Evolutionary conservation across 176 grass and related monocot genomes (phyloP).

Genomic region (sorghum (Sorghum bicolor)): DNA sequence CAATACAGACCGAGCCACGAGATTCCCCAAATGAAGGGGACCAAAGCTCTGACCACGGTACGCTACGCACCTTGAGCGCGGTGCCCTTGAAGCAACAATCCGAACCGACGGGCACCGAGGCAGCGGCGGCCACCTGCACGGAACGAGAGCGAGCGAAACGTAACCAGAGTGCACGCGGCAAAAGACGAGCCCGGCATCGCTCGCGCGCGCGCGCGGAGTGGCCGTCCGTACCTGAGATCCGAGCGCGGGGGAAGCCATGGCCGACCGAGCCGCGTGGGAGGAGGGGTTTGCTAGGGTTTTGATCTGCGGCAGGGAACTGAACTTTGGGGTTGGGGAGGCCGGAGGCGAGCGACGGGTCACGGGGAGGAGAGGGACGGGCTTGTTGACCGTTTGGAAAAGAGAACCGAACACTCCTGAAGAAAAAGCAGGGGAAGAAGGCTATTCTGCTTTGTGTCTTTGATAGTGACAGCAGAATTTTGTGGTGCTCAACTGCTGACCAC

Average conservation of each 20-base stretch:
- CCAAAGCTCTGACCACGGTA: not conserved
- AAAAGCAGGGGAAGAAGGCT: not conserved
- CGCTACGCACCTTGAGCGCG: conserved; percentile 33
- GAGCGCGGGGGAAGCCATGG: conserved; percentile 31
- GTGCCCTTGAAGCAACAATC: conserved; percentile 6
- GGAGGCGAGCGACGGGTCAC: conserved; percentile 23
- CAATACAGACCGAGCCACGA: not conserved
- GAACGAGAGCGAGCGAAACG: not conserved
- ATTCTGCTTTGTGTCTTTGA: not conserved
- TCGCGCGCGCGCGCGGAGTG: not conserved
- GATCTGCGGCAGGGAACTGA: conserved; percentile 8
- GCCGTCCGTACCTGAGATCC: conserved; percentile 23
- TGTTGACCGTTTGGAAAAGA: not conserved
- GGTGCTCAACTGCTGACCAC: not conserved
- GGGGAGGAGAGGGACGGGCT: not conserved
- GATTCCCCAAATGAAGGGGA: not conserved
- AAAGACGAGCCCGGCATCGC: too few species aligned
- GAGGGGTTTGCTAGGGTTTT: conserved; percentile 39
- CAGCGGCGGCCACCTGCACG: conserved; percentile 25
- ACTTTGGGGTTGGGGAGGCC: too few species aligned
- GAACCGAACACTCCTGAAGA: too few species aligned
- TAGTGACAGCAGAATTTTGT: not conserved
- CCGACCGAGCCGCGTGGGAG: not conserved
- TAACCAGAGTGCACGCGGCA: not conserved
- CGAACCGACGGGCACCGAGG: not conserved